Evolutionary conservation across 2,329 filamentous ascomycete species (phyloP), one percentile per base, ranked within the genome.

Genomic region (Aspergillus niger): DNA sequence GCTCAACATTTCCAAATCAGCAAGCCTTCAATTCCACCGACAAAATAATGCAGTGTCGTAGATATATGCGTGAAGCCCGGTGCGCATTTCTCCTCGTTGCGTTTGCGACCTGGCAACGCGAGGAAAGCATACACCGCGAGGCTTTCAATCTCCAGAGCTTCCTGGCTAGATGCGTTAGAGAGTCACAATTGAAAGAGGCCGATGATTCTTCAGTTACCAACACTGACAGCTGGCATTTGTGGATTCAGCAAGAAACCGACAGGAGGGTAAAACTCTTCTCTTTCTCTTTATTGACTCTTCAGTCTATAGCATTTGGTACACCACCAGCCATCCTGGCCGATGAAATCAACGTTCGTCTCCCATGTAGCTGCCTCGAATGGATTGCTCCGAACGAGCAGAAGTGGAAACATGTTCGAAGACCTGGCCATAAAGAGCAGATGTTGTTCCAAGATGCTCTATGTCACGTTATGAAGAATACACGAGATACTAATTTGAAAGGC

Each of bases 301-400:
- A 71, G 17, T 63, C 59, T 7, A 68, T 73, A 36, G 66, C 67
- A 11, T 74, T 64, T 55, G 61, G 66, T 44, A 59, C 63, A 1
- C 69, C 71, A 1, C 68, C 71, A 3, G 41, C 68, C 4, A 66
- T 74, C 4, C 52, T 70, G 8, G 59, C 50, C n/a, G 63, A 66
- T 15, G 72, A 74, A 59, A 58, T 73, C 15, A 52, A 71, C 17
- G 54, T 73, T 8, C 63, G 66, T 2, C 63, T 74, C 4, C 72
- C 71, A 28, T 70, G 67, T 39, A 63, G 56, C 22, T 69, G 66
- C n/a, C 28, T 59, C 1, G 69, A 72, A 43, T 72, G 69, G 65
- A 66, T 65, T 20, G 62, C 69, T 2, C 61, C 62, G 2, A 63
- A 63, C n/a, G 58, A 62, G n/a, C 36, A 56, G 2, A 64, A 65